phyloP scores from a whole-genome alignment of 192 early-diverging fungal species.

The Mortierella hygrophila region DNA sequence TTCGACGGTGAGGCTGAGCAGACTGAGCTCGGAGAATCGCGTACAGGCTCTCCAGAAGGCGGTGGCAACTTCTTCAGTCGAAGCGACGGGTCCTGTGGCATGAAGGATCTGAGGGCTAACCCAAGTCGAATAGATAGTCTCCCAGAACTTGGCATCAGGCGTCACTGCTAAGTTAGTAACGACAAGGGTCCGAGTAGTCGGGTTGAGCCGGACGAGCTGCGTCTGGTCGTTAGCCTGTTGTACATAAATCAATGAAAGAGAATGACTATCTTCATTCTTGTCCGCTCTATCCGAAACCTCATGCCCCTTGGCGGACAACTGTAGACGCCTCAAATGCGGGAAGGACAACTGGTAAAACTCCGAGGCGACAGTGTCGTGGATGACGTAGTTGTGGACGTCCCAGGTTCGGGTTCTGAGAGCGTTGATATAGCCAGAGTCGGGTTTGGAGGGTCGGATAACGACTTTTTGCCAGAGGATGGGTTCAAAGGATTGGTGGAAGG shows the following conservation, averaged over 20 bases:
- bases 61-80: not conserved
- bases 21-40: not conserved
- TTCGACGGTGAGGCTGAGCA: not conserved
- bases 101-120: not conserved
- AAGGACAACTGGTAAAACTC: not conserved
- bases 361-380: not conserved
- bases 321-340: not conserved
- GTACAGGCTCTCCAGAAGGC: not conserved
- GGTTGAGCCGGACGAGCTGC: not conserved
- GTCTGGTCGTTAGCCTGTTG: not conserved
- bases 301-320: not conserved
- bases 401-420: not conserved
- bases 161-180: not conserved
- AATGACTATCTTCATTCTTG: not conserved
- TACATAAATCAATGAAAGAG: not conserved
- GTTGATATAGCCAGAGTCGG: not conserved
- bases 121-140: not conserved
- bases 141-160: not conserved
- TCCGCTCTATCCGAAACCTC: not conserved
- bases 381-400: not conserved
- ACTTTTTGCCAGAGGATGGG: slow-evolving; percentile 1
- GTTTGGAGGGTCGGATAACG: not conserved
- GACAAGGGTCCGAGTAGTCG: not conserved
- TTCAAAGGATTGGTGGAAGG: not conserved
- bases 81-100: slow-evolving; percentile 1